phyloP scores from a whole-genome alignment of 1,284 basidiomycete species.

The Rhodotorula sp. region DNA sequence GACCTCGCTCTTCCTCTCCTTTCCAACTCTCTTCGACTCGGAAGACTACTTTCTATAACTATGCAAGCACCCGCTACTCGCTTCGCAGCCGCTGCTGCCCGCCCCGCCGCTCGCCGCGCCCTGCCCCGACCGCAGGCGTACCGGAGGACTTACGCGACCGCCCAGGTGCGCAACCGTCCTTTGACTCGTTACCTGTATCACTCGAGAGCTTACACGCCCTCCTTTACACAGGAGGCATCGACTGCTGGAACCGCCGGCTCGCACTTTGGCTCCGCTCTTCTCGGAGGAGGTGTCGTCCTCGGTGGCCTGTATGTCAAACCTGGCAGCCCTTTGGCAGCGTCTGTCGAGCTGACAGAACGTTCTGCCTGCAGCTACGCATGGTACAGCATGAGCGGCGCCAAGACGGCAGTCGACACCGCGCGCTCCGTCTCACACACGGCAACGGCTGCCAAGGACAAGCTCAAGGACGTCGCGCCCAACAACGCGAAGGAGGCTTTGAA shows the following conservation, averaged over 20 bases:
- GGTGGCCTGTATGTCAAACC: constrained; percentile 40
- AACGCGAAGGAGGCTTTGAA: constrained; percentile 52
- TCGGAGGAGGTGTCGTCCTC: constrained; percentile 50
- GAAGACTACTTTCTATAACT: too few relatives aligned
- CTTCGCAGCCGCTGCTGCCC: constrained; percentile 3
- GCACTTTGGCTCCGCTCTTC: constrained; percentile 49
- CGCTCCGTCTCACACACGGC: constrained; percentile 49
- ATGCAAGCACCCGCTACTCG: too few relatives aligned
- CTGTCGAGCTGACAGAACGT: neutral
- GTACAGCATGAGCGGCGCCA: constrained; percentile 54
- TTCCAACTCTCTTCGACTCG: too few relatives aligned
- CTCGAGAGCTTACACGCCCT: too few relatives aligned
- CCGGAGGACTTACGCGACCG: constrained; percentile 24
- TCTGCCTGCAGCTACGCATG: constrained; percentile 39
- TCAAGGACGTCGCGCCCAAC: constrained; percentile 47
- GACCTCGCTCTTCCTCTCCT: too few relatives aligned
- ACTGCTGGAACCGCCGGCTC: constrained; percentile 31
- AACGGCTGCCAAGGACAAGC: constrained; percentile 50
- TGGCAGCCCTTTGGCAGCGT: neutral
- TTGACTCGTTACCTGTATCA: too few relatives aligned
- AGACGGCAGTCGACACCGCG: constrained; percentile 50
- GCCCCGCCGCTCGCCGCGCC: constrained; percentile 30
- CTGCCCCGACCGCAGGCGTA: constrained; percentile 21
- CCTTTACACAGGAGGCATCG: neutral
- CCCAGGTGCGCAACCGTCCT: neutral